phyloP scores from a whole-genome alignment of 192 early-diverging fungal species.

The Coemansia interrupta region DNA sequence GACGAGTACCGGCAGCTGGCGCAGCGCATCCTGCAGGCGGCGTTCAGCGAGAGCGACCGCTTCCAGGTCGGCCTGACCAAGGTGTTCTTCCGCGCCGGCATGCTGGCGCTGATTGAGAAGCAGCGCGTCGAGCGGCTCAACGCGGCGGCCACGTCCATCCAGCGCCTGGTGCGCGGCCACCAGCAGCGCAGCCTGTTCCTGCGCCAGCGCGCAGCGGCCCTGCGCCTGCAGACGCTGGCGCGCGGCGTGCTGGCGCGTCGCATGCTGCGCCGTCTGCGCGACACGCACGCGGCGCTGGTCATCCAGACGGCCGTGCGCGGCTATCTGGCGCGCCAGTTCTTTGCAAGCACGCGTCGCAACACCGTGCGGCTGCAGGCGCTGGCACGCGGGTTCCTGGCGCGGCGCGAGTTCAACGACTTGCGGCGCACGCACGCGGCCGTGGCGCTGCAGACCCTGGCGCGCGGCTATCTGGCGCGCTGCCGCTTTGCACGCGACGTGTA shows the following conservation, averaged over 20 bases:
- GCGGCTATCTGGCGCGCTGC: conserved; percentile 60
- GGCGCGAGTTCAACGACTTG: conserved; percentile 55
- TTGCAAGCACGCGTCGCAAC: conserved; percentile 41
- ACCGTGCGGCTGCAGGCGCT: conserved; percentile 64
- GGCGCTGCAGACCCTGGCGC: conserved; percentile 71
- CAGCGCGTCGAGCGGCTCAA: conserved; percentile 79
- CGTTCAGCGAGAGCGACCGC: conserved; percentile 78
- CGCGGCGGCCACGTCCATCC: conserved; percentile 77
- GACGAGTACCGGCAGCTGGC: conserved; percentile 61
- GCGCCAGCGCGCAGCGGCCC: conserved; percentile 56
- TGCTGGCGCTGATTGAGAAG: conserved; percentile 74
- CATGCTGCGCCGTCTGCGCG: conserved; percentile 55
- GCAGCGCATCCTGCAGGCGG: conserved; percentile 57
- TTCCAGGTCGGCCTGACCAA: conserved; percentile 93
- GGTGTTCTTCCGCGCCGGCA: conserved; percentile 98
- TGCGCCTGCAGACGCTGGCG: conserved; percentile 63
- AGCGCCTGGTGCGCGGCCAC: conserved; percentile 78
- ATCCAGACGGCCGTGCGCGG: conserved; percentile 77
- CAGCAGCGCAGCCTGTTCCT: conserved; percentile 63
- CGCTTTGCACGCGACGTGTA: conserved; percentile 18
- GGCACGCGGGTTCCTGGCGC: conserved; percentile 65
- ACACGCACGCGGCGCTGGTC: conserved; percentile 64
- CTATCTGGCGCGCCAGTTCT: conserved; percentile 57
- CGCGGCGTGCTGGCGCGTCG: conserved; percentile 63
- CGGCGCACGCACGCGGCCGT: conserved; percentile 68